Conservation (phyloP, 75 land plant genomes). For the Sequoia sempervirens region DNA sequence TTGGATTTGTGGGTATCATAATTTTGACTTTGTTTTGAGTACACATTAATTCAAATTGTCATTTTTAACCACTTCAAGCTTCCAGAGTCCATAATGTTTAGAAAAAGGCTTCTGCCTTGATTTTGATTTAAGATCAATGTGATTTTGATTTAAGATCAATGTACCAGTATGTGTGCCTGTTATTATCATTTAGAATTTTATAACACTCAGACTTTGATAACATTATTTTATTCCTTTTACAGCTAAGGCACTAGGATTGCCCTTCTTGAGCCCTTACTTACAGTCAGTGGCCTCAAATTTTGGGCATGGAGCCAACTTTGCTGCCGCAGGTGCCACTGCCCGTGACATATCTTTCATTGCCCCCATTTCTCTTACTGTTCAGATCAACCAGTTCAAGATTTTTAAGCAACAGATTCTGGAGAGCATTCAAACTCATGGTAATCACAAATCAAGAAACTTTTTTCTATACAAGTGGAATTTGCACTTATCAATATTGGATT, state of each 20-base stretch:
- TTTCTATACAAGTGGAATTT: not conserved
- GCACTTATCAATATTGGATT: no score
- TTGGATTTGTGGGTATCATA: not conserved
- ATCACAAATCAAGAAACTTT: not conserved
- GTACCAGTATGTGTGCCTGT: not conserved
- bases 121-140: no score
- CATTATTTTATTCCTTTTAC: slow-evolving; percentile 1
- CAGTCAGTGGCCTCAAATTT: slow-evolving; percentile 54
- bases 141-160: no score
- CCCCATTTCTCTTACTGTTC: slow-evolving; percentile 20
- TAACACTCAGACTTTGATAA: no score
- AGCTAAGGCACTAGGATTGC: slow-evolving; percentile 48
- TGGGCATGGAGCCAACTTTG: slow-evolving; percentile 70
- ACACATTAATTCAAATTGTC: not conserved
- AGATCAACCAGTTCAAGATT: slow-evolving; percentile 19
- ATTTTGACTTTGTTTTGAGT: not conserved
- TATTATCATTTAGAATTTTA: no score
- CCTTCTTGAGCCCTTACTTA: slow-evolving; percentile 47
- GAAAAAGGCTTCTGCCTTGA: not conserved
- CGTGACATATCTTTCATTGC: slow-evolving; percentile 18
- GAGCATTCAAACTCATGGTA: not conserved
- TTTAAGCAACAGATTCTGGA: slow-evolving; percentile 23
- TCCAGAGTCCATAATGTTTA: not conserved
- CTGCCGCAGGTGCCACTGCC: slow-evolving; percentile 57
- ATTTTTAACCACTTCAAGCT: not conserved